Evolutionary conservation across 345 rosid species (phyloP).

Genomic region (Aurinia saxatilis): DNA sequence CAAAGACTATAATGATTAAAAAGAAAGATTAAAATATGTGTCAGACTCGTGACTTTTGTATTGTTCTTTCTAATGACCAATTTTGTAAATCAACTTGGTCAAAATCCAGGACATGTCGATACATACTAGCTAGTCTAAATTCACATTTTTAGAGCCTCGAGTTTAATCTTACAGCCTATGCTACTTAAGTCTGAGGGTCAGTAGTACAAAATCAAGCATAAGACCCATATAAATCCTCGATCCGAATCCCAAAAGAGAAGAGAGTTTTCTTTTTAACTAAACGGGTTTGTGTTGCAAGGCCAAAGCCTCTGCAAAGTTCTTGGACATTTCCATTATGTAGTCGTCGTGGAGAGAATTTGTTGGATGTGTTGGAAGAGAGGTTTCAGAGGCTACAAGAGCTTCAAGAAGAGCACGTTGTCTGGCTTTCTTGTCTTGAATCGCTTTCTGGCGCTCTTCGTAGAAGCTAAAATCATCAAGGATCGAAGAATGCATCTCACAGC

Average conservation of each 20-base stretch:
- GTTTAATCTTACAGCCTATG: conserved; percentile 20
- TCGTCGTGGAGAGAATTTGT: conserved; percentile 28
- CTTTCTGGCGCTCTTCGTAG: conserved; percentile 73
- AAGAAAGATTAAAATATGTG: too few species aligned
- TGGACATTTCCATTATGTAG: conserved; percentile 41
- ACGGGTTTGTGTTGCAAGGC: conserved; percentile 21
- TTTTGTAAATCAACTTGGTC: too few species aligned
- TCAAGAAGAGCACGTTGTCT: conserved; percentile 34
- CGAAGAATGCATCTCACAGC: conserved; percentile 43
- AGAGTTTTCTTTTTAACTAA: background rate
- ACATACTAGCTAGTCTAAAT: too few species aligned
- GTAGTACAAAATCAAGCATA: background rate
- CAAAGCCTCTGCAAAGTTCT: conserved; percentile 56
- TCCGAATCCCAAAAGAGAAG: background rate
- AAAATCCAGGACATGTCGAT: too few species aligned
- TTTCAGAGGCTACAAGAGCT: background rate
- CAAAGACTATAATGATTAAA: too few species aligned
- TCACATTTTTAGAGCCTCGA: background rate
- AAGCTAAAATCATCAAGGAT: conserved; percentile 72
- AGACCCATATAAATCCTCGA: background rate
- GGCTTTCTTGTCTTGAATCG: conserved; percentile 57
- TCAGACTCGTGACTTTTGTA: too few species aligned
- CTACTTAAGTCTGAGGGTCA: conserved; percentile 1
- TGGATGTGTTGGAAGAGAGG: conserved; percentile 15
- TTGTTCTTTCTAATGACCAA: too few species aligned